A percentile compares a stretch with the other conserved stretches of the same genome.
These are phyloP conservation scores for Hemisphaericaspora xylofermentans DNA, from an alignment of 1,139 yeast genomes.

Conservation along the genomic window DNA sequence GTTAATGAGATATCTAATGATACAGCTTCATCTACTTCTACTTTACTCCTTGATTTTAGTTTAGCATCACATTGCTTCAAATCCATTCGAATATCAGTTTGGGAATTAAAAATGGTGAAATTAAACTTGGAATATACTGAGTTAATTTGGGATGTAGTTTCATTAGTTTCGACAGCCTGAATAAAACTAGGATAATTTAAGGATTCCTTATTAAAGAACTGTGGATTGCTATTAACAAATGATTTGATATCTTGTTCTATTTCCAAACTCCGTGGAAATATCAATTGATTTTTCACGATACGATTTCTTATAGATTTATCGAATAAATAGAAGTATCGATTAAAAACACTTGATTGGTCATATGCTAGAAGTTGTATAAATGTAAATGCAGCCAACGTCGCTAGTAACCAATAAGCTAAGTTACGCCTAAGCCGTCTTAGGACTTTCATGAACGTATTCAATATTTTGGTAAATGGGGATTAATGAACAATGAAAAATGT, in stretches of 20 bases:
- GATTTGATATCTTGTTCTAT: slow-evolving; percentile 13
- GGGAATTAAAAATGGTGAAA: slow-evolving; percentile 20
- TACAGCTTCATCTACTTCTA: slow-evolving; percentile 21
- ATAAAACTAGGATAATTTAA: slow-evolving; percentile 15
- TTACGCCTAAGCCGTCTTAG: slow-evolving; percentile 3
- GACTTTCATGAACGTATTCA: slow-evolving; percentile 1
- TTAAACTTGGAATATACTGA: slow-evolving; percentile 17
- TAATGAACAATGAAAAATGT: neutral
- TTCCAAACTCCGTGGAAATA: slow-evolving; percentile 21
- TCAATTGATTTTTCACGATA: slow-evolving; percentile 19
- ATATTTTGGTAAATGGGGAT: neutral
- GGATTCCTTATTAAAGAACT: slow-evolving; percentile 13
- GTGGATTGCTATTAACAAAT: slow-evolving; percentile 12
- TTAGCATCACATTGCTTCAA: slow-evolving; percentile 17
- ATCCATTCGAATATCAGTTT: slow-evolving; percentile 17
- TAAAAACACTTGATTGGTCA: neutral
- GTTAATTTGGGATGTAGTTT: slow-evolving; percentile 2
- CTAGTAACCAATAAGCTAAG: slow-evolving; percentile 5
- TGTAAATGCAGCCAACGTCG: slow-evolving; percentile 2
- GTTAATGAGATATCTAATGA: slow-evolving; percentile 22
- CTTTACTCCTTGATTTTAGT: slow-evolving; percentile 12
- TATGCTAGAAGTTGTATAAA: slow-evolving; percentile 3
- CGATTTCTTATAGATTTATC: slow-evolving; percentile 10
- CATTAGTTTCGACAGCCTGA: slow-evolving; percentile 9
- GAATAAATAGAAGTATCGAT: slow-evolving; percentile 6